These are phyloP conservation scores for Chenopodium berlandieri DNA, from an alignment of 148 eudicot genomes.

Conservation along the genomic window DNA sequence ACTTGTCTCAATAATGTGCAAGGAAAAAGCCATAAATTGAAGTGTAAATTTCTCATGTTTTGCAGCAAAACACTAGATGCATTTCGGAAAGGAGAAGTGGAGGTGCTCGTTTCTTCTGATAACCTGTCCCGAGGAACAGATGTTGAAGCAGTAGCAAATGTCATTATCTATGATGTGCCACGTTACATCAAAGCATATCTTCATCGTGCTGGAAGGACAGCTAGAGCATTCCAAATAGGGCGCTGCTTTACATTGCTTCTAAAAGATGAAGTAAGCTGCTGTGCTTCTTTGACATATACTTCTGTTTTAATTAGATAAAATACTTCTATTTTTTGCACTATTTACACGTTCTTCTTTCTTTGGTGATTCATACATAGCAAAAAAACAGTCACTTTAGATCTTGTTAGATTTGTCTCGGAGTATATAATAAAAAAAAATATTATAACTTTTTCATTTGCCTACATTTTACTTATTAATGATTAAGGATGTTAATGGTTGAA, in stretches of 20 bases:
- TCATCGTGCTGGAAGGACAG: constrained; percentile 97
- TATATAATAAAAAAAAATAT: no score
- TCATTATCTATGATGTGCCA: constrained; percentile 84
- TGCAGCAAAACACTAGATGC: constrained; percentile 73
- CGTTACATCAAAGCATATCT: constrained; percentile 75
- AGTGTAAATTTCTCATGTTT: neutral
- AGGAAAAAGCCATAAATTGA: neutral
- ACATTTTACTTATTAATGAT: no score
- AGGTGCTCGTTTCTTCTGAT: constrained; percentile 89
- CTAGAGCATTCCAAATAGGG: constrained; percentile 90
- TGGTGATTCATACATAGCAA: no score
- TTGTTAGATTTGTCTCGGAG: no score
- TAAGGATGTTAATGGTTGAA: no score
- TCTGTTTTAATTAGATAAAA: neutral
- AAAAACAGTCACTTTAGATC: no score
- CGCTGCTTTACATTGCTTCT: constrained; percentile 78
- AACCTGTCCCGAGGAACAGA: constrained; percentile 97
- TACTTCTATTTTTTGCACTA: no score
- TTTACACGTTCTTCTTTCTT: no score
- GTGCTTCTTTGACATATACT: neutral
- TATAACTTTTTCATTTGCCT: no score
- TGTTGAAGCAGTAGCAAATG: constrained; percentile 92
- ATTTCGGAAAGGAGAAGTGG: constrained; percentile 62
- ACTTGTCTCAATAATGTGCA: neutral
- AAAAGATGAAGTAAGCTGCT: constrained; percentile 61